Percentiles rank a stretch among this genome's conserved stretches.
Conservation (phyloP, 768 basidiomycete genomes). For the Lactarius indigo region DNA sequence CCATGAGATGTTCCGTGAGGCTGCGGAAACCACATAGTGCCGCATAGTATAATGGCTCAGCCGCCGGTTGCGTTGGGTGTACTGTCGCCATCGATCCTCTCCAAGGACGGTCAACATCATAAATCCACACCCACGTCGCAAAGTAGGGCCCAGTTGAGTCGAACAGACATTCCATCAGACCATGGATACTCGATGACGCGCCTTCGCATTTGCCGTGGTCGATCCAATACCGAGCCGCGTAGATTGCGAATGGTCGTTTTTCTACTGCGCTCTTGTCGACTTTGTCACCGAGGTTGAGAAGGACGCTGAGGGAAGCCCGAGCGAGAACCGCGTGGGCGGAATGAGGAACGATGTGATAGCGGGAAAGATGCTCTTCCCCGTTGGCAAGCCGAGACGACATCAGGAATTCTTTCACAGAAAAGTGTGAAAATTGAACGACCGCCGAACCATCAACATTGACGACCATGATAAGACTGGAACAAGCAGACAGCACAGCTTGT, state of each 20-base stretch:
- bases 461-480: neutral
- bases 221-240: slow-evolving; percentile 13
- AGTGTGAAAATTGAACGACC: neutral
- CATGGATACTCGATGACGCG: neutral
- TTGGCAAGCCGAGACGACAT: neutral
- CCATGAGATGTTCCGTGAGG: neutral
- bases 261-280: neutral
- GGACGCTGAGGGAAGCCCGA: neutral
- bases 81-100: neutral
- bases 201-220: neutral
- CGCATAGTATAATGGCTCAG: neutral
- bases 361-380: neutral
- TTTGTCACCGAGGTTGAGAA: neutral
- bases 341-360: slow-evolving; percentile 1
- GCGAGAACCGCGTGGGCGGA: neutral
- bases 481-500: neutral
- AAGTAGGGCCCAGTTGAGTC: slow-evolving; percentile 1
- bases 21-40: neutral
- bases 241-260: neutral
- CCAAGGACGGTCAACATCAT: neutral
- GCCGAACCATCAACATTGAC: neutral
- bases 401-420: neutral
- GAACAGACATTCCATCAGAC: neutral
- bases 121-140: slow-evolving; percentile 7
- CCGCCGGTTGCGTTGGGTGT: neutral